Conservation (phyloP, 176 grass and related monocot species). For the Zoysia japonica region DNA sequence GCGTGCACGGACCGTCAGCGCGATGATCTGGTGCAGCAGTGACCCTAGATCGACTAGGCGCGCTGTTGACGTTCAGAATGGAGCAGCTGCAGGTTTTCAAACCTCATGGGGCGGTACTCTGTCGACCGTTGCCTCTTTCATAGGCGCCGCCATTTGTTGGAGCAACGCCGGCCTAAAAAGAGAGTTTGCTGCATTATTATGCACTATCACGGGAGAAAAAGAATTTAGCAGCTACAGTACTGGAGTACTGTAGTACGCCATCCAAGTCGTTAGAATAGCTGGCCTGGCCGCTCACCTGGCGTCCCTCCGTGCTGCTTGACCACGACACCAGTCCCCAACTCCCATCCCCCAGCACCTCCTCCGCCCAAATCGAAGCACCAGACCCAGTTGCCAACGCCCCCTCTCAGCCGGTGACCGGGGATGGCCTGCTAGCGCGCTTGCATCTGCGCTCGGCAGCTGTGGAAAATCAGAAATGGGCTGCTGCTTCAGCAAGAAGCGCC, state of each 20-base stretch:
- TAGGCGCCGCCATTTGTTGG: background rate
- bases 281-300: background rate
- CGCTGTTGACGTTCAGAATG: background rate
- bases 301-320: constrained; percentile 4
- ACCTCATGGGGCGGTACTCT: background rate
- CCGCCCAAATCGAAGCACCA: constrained; percentile 29
- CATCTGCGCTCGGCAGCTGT: background rate
- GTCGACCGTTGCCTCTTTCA: background rate
- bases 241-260: background rate
- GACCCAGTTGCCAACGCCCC: background rate
- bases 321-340: constrained; percentile 3
- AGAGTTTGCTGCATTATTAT: background rate
- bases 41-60: background rate
- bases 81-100: background rate
- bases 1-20: background rate
- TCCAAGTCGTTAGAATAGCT: background rate
- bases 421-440: constrained; percentile 22
- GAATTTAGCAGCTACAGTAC: background rate
- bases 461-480: constrained; percentile 51
- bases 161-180: background rate
- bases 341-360: constrained; percentile 18
- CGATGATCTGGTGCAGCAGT: background rate
- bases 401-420: background rate
- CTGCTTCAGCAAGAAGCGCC: constrained; percentile 67
- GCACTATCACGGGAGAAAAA: background rate